Conservation (phyloP, 345 rosid genomes). For the Euclidium syriacum region DNA sequence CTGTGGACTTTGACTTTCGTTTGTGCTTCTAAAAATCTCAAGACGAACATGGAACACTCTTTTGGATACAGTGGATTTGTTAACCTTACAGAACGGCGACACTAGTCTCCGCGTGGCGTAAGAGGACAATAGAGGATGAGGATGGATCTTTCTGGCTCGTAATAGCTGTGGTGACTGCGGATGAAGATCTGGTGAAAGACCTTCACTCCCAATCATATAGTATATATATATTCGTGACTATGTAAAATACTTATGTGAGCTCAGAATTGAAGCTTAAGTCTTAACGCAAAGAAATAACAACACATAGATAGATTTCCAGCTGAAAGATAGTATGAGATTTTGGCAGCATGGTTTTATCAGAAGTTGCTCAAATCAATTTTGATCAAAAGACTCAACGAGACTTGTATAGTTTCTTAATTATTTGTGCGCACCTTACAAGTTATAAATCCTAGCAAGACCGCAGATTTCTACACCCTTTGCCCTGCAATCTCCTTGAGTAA, state of each 20-base stretch:
- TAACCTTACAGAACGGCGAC: conserved; percentile 19
- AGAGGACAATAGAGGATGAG: too few relatives aligned
- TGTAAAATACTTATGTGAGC: too few relatives aligned
- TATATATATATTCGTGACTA: too few relatives aligned
- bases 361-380: conserved; percentile 4
- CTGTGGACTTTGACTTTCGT: conserved; percentile 20
- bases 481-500: not conserved
- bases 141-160: too few relatives aligned
- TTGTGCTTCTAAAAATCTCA: conserved; percentile 48
- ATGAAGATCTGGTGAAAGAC: too few relatives aligned
- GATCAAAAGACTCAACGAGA: conserved; percentile 10
- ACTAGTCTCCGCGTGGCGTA: conserved; percentile 24
- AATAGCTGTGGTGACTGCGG: too few relatives aligned
- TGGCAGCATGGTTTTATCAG: not conserved
- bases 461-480: conserved; percentile 3
- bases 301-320: not conserved
- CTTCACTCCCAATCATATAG: too few relatives aligned
- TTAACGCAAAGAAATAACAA: not conserved
- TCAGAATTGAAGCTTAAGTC: not conserved
- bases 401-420: conserved; percentile 3
- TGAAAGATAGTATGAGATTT: not conserved
- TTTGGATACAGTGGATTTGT: conserved; percentile 7
- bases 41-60: conserved; percentile 58
- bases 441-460: not conserved
- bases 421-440: conserved; percentile 23